Conservation (phyloP, 2,329 filamentous ascomycete species). For the Talaromyces albobiverticillius region DNA sequence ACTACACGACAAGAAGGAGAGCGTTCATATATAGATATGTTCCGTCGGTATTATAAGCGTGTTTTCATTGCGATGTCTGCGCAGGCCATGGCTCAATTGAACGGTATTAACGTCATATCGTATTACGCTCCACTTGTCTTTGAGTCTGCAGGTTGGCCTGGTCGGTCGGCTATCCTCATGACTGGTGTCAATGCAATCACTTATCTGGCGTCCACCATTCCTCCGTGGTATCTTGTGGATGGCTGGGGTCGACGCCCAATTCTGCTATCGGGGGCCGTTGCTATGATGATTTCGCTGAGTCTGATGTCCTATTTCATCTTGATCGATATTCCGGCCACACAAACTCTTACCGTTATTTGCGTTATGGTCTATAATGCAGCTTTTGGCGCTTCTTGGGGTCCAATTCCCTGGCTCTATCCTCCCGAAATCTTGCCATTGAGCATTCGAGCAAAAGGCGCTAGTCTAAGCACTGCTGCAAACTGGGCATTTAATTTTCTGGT, state of each 20-base stretch:
- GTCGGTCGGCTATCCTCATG: slow-evolving; percentile 90
- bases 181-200: slow-evolving; percentile 92
- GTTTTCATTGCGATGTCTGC: slow-evolving; percentile 99
- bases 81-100: slow-evolving; percentile 90
- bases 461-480: slow-evolving; percentile 91
- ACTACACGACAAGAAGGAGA: slow-evolving; percentile 93
- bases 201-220: slow-evolving; percentile 87
- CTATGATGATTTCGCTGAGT: slow-evolving; percentile 85
- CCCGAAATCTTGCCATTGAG: slow-evolving; percentile 97
- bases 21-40: slow-evolving; percentile 89
- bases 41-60: slow-evolving; percentile 82
- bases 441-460: slow-evolving; percentile 95
- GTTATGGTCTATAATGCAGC: slow-evolving; percentile 99
- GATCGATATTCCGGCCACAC: slow-evolving; percentile 73
- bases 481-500: slow-evolving; percentile 99
- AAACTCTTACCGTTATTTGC: slow-evolving; percentile 81
- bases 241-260: slow-evolving; percentile 86
- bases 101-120: slow-evolving; percentile 98
- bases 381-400: slow-evolving; percentile 96
- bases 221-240: slow-evolving; percentile 96
- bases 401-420: slow-evolving; percentile 96
- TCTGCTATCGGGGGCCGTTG: slow-evolving; percentile 80
- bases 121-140: slow-evolving; percentile 98
- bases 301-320: slow-evolving; percentile 94
- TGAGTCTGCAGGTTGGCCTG: slow-evolving; percentile 92